These are phyloP conservation scores for Aspergillus phoenicis DNA, from an alignment of 2,329 filamentous ascomycete genomes.

Conservation along the genomic window DNA sequence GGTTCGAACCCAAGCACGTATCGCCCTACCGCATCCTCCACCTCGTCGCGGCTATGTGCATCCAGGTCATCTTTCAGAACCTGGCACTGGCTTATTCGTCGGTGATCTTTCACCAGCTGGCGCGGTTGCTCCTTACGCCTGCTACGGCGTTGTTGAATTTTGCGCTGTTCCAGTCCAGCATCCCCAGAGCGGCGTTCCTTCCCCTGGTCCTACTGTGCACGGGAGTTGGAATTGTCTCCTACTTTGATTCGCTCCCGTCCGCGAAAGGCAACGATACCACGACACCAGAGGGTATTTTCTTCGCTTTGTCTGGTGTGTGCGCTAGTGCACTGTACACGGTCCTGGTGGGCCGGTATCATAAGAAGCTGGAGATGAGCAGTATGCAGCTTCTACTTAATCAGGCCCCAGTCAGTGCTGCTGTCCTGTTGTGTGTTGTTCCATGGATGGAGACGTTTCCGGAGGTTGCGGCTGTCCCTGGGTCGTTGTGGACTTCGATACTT, in stretches of 20 bases:
- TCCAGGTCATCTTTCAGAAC: constrained; percentile 28
- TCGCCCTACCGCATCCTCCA: constrained; percentile 21
- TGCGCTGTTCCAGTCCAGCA: constrained; percentile 20
- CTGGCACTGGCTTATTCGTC: constrained; percentile 25
- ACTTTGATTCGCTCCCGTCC: constrained; percentile 23
- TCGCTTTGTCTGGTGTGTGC: constrained; percentile 23
- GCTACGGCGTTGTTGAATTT: constrained; percentile 24
- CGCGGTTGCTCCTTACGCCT: constrained; percentile 24
- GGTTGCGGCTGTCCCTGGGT: constrained; percentile 17
- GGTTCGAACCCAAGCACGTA: constrained; percentile 23
- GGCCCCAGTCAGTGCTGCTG: constrained; percentile 21
- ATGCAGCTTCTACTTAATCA: constrained; percentile 29
- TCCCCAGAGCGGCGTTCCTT: constrained; percentile 19
- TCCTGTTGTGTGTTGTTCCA: constrained; percentile 22
- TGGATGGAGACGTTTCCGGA: constrained; percentile 20
- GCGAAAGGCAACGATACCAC: constrained; percentile 17
- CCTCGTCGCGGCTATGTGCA: constrained; percentile 24
- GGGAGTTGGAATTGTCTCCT: constrained; percentile 25
- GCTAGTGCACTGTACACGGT: constrained; percentile 27
- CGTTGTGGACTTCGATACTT: constrained; percentile 23
- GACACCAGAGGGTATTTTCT: constrained; percentile 20
- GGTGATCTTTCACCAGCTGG: constrained; percentile 28
- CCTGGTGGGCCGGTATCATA: constrained; percentile 24
- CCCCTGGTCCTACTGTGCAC: constrained; percentile 21
- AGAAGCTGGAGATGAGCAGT: constrained; percentile 23